Percentiles rank a stretch among this genome's conserved stretches.
Evolutionary conservation across 305 asterid species (phyloP).

Genomic region (Fraxinus paxiana): DNA sequence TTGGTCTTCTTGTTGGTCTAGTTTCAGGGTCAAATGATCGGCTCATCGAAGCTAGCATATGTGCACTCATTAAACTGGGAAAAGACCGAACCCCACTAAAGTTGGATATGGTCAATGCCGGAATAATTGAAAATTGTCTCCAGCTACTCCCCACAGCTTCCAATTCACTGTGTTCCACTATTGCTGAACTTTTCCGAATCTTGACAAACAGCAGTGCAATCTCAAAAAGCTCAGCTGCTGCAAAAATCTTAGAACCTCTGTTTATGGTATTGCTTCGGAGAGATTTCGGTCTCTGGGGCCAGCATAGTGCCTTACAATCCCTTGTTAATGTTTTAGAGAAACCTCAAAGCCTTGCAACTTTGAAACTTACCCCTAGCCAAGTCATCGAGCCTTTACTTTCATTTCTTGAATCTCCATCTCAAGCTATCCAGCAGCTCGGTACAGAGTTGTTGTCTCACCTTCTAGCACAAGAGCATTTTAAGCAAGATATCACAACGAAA

Average conservation of each 20-base stretch:
- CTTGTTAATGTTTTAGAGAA: conserved; percentile 86
- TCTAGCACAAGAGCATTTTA: conserved; percentile 76
- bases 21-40: conserved; percentile 69
- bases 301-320: conserved; percentile 86
- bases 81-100: conserved; percentile 84
- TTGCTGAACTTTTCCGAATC: conserved; percentile 85
- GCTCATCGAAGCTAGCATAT: conserved; percentile 70
- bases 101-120: conserved; percentile 81
- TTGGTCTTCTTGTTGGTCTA: conserved; percentile 57
- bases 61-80: conserved; percentile 73
- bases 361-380: conserved; percentile 71
- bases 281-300: conserved; percentile 78
- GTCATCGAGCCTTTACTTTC: conserved; percentile 69
- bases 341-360: conserved; percentile 63
- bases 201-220: conserved; percentile 80
- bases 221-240: conserved; percentile 62
- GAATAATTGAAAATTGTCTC: conserved; percentile 76
- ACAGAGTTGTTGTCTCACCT: conserved; percentile 74
- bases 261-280: conserved; percentile 59
- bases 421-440: conserved; percentile 84
- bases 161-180: conserved; percentile 59
- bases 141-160: conserved; percentile 66
- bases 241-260: conserved; percentile 71
- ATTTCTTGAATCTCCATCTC: conserved; percentile 74
- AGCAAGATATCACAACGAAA: conserved; percentile 72